These are phyloP conservation scores for Sarocladiaceae sp. DNA, from an alignment of 2,329 filamentous ascomycete species.

Conservation along the genomic window DNA sequence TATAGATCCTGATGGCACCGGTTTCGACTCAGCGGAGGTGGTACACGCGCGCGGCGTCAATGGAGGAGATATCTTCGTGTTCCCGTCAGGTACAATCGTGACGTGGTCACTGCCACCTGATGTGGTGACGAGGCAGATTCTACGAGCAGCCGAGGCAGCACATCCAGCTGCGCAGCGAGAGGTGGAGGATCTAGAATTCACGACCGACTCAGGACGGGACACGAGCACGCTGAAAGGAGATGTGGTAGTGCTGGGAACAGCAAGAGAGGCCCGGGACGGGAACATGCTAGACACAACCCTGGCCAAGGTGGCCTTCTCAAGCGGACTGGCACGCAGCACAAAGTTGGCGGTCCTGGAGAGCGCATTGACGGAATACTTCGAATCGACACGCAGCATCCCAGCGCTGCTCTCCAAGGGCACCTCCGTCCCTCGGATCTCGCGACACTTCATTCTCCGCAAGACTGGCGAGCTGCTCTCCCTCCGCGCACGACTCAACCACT, in stretches of 20 bases:
- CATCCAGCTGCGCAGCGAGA: constrained; percentile 66
- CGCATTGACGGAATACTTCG: constrained; percentile 75
- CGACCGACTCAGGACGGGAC: constrained; percentile 66
- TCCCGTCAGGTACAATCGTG: constrained; percentile 89
- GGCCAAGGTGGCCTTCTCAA: constrained; percentile 95
- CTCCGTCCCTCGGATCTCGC: constrained; percentile 33
- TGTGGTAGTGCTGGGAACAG: constrained; percentile 81
- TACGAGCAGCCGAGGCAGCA: constrained; percentile 68
- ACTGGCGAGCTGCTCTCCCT: constrained; percentile 87
- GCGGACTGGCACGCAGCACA: constrained; percentile 83
- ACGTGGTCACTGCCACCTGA: constrained; percentile 81
- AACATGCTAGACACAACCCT: constrained; percentile 57
- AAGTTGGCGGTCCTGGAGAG: constrained; percentile 90
- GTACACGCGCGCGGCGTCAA: constrained; percentile 56
- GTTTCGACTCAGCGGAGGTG: constrained; percentile 55
- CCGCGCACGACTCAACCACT: constrained; percentile 89
- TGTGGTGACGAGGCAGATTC: constrained; percentile 66
- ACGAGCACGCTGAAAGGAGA: constrained; percentile 78
- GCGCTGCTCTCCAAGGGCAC: constrained; percentile 63
- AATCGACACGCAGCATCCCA: constrained; percentile 77
- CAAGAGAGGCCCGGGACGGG: constrained; percentile 39
- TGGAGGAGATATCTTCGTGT: constrained; percentile 87
- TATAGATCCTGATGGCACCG: constrained; percentile 55
- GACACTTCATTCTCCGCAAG: constrained; percentile 81
- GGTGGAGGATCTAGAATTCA: constrained; percentile 83